Percentiles rank a stretch among this genome's conserved stretches.
Evolutionary conservation across 768 basidiomycete genomes (phyloP).

Genomic region (Tylopilus intermedius): DNA sequence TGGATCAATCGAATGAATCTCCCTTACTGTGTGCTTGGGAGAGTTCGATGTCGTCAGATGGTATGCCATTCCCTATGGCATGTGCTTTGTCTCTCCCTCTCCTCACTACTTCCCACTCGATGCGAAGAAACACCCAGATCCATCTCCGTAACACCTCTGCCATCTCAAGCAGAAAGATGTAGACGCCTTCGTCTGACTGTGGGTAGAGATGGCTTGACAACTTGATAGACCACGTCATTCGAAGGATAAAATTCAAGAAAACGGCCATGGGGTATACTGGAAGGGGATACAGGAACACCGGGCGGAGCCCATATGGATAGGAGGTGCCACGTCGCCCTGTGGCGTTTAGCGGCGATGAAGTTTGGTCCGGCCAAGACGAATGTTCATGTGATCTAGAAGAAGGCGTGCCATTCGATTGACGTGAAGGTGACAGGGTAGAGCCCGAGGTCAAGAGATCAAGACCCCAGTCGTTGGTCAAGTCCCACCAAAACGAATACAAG

Average conservation of each 20-base stretch:
- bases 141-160: slow-evolving; percentile 87
- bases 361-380: neutral
- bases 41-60: slow-evolving; percentile 14
- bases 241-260: slow-evolving; percentile 77
- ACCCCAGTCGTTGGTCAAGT: slow-evolving; percentile 97
- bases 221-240: slow-evolving; percentile 93
- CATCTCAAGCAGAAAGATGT: slow-evolving; percentile 87
- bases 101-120: slow-evolving; percentile 94
- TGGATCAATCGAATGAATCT: slow-evolving; percentile 15
- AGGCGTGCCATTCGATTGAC: slow-evolving; percentile 34
- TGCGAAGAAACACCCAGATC: slow-evolving; percentile 96
- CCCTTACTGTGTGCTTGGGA: slow-evolving; percentile 11
- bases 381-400: slow-evolving; percentile 14
- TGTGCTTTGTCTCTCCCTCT: slow-evolving; percentile 27
- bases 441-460: slow-evolving; percentile 60
- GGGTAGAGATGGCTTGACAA: slow-evolving; percentile 82
- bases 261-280: slow-evolving; percentile 80
- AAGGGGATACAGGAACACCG: slow-evolving; percentile 72
- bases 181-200: slow-evolving; percentile 67
- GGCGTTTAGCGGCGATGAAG: slow-evolving; percentile 16
- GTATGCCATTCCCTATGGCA: slow-evolving; percentile 2
- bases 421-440: slow-evolving; percentile 32
- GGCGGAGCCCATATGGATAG: slow-evolving; percentile 71
- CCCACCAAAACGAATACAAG: slow-evolving; percentile 98
- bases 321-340: slow-evolving; percentile 13